These are phyloP conservation scores for Nidula niveotomentosa DNA, from an alignment of 1,284 basidiomycete species.

Conservation along the genomic window DNA sequence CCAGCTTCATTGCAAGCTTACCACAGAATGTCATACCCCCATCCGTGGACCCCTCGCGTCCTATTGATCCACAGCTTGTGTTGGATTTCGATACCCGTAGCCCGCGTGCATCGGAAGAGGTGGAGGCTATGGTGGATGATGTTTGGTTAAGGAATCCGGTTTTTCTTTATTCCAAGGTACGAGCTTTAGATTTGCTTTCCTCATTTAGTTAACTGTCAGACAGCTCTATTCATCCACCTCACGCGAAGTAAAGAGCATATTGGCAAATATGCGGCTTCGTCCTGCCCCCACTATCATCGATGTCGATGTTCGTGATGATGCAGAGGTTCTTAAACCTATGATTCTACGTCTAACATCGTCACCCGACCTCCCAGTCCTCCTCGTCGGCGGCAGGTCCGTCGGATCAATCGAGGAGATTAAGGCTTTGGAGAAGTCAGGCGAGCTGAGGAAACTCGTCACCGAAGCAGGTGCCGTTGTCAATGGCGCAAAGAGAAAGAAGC, in stretches of 20 bases:
- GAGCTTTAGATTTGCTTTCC: constrained; percentile 15
- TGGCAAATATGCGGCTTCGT: constrained; percentile 58
- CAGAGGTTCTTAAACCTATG: constrained; percentile 47
- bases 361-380: constrained; percentile 64
- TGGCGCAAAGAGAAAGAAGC: constrained; percentile 57
- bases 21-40: constrained; percentile 78
- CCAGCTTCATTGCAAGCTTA: constrained; percentile 76
- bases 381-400: constrained; percentile 66
- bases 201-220: constrained; percentile 6
- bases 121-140: constrained; percentile 51
- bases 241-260: constrained; percentile 66
- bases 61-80: constrained; percentile 78
- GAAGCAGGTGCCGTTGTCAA: constrained; percentile 59
- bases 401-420: constrained; percentile 59
- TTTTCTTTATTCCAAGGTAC: constrained; percentile 76
- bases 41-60: constrained; percentile 58
- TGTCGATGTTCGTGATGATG: constrained; percentile 61
- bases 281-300: constrained; percentile 76
- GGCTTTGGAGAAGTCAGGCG: constrained; percentile 45
- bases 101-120: constrained; percentile 54
- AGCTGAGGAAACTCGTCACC: constrained; percentile 52
- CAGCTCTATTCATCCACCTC: constrained; percentile 64
- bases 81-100: constrained; percentile 81
- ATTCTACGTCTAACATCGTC: constrained; percentile 50
- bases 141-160: constrained; percentile 78